Percentiles rank a stretch among this genome's conserved stretches.
Conservation (phyloP, 2,329 filamentous ascomycete genomes). For the Dryadomyces quercivorus region DNA sequence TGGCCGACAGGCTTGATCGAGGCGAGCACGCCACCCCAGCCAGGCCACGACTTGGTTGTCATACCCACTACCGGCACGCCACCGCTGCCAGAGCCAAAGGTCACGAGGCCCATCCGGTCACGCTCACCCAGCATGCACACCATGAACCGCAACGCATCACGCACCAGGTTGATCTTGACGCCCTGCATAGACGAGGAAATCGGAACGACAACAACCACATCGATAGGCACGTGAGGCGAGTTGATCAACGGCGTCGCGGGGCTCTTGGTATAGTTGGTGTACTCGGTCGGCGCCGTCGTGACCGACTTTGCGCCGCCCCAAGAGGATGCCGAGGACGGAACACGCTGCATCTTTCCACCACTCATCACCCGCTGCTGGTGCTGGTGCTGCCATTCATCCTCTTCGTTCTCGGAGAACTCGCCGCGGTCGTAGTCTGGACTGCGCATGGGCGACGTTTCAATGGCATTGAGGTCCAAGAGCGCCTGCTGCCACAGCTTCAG, state of each 20-base stretch:
- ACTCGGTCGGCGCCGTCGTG: slow-evolving; percentile 84
- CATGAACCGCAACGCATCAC: slow-evolving; percentile 85
- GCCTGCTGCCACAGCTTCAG: slow-evolving; percentile 86
- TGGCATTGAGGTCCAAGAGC: slow-evolving; percentile 67
- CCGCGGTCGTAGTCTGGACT: slow-evolving; percentile 67
- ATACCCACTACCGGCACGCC: slow-evolving; percentile 95
- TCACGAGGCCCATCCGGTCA: slow-evolving; percentile 94
- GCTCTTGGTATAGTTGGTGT: slow-evolving; percentile 58
- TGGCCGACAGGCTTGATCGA: slow-evolving; percentile 90
- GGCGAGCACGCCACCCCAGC: slow-evolving; percentile 76
- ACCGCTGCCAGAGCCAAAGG: slow-evolving; percentile 87
- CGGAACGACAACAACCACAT: slow-evolving; percentile 91
- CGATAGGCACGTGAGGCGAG: slow-evolving; percentile 76
- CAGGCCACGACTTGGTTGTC: slow-evolving; percentile 88
- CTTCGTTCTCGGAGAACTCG: slow-evolving; percentile 71
- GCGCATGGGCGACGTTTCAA: slow-evolving; percentile 50
- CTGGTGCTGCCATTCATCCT: slow-evolving; percentile 66
- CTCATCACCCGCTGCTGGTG: slow-evolving; percentile 32
- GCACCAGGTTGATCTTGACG: slow-evolving; percentile 91
- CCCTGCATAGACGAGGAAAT: slow-evolving; percentile 98
- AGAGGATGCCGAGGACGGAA: slow-evolving; percentile 70
- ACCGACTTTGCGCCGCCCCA: slow-evolving; percentile 74
- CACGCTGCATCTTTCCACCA: slow-evolving; percentile 20
- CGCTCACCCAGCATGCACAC: slow-evolving; percentile 80
- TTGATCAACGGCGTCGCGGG: slow-evolving; percentile 23